Evolutionary conservation across 148 eudicot species (phyloP), one percentile per base, ranked within the genome.

Genomic region (Silene conica): DNA sequence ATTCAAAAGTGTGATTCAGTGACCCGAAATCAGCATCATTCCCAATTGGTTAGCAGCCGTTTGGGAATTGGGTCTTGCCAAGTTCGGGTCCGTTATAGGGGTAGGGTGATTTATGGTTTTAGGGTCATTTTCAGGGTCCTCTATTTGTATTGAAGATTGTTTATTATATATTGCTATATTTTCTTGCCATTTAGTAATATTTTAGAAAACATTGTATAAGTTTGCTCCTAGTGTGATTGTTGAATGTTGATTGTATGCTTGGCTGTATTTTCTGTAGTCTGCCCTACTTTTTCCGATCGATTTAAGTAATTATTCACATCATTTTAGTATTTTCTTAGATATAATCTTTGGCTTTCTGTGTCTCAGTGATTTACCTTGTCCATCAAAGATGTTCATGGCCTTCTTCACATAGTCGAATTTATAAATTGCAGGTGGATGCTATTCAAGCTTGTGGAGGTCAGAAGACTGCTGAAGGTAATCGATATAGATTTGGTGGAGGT

Each of bases 391-490:
- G 18, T 21, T n/a, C 67, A 5, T 20, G 56, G n/a, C 14, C n/a
- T 72, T 48, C 59, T 70, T 57, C 23, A 46, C 50, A 79, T 62
- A 41, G 26, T 21, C 54, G 55, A 73, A 41, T 21, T 16, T 75
- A 61, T 20, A 20, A 71, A 76, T 64, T 76, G 73, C 80, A 91
- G 96, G 98, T 94, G 70, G 90, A 88, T 70, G 93, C 97, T 80
- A 87, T 92, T 82, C 96, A 89, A 77, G 87, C 93, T 72, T 94
- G 97, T 80, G 97, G 96, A 64, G 98, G 96, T 66, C 98, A 94
- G 82, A 92, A 85, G 84, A 89, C 91, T 72, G 82, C 82, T 72
- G 87, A 85, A 81, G 98, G 93, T 14, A 74, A 76, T 26, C 92
- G 97, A 57, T 79, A 43, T 54, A 83, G 96, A 70, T 76, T 64